Evolutionary conservation across 2,329 filamentous ascomycete species (phyloP), one percentile per base, ranked within the genome.

Genomic region (Diaporthe citrichinensis): DNA sequence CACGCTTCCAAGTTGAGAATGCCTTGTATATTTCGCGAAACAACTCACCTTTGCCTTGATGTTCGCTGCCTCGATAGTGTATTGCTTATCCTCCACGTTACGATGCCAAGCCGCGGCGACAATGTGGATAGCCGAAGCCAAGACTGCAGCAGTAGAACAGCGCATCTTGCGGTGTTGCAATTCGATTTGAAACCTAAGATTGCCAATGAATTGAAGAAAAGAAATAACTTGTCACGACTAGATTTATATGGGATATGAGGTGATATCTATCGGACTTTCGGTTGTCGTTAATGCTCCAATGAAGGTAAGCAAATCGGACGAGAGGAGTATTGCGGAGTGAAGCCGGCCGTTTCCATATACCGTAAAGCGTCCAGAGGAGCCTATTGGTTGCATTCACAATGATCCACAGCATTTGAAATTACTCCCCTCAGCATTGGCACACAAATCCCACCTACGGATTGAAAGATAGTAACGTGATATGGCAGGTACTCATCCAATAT

Each of bases 31-130:
- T 0, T 23, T 39, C 2, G n/a, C 1, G n/a, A 41, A 8, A 4
- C 23, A 25, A 65, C 49, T 69, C 9, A 69, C 65, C 17, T 69
- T 69, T 23, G 65, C 65, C n/a, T 55, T 55, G 20, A 69, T 69
- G 20, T 55, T 55, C 4, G 46, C 34, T 28, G 65, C 9, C 49
- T 55, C 8, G 34, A 69, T 39, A 15, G 65, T 69, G 34, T 69
- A 69, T n/a, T 69, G 65, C 34, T 5, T 69, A 4, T 69, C 65
- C 34, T 31, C 49, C 3, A 5, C 49, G 25, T 28, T 53, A 25
- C 44, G 44, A 7, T 23, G 62, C 23, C 2, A 39, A 2, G 23
- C 46, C n/a, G 65, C 65, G 4, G n/a, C 23, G 34, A 31, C 34
- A 14, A 28, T 20, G 3, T 25, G 36, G 23, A 53, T 41, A 39